These are phyloP conservation scores for Trichoderma sp. DNA, from an alignment of 2,329 filamentous ascomycete species.

Conservation along the genomic window DNA sequence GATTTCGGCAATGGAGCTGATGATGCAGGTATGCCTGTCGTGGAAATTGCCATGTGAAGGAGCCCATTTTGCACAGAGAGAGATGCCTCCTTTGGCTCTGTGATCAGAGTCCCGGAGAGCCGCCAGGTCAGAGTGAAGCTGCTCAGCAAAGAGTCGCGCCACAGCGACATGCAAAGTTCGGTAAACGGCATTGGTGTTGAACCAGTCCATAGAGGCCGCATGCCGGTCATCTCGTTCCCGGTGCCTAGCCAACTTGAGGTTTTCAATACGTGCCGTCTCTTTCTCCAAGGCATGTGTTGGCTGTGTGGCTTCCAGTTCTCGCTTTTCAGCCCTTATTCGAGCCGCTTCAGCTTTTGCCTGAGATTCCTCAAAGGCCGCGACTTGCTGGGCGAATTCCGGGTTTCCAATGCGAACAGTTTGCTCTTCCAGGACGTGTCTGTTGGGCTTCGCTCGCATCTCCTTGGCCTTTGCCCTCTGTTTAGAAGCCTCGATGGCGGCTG, in stretches of 20 bases:
- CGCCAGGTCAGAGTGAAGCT: constrained; percentile 48
- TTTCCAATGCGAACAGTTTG: not conserved
- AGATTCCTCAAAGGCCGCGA: not conserved
- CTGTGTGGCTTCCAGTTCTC: not conserved
- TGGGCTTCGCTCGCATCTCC: not conserved
- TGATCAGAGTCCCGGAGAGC: constrained; percentile 41
- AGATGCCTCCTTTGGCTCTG: constrained; percentile 45
- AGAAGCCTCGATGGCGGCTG: not conserved
- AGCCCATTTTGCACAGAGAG: constrained; percentile 60
- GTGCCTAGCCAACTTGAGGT: constrained; percentile 28
- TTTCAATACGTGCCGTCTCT: not conserved
- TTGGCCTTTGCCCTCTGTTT: not conserved
- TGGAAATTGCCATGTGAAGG: constrained; percentile 54
- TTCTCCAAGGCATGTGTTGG: not conserved
- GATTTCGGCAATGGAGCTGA: constrained; percentile 56
- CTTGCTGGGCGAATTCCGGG: not conserved
- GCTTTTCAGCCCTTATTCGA: not conserved
- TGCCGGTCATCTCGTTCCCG: constrained; percentile 39
- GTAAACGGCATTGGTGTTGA: constrained; percentile 47
- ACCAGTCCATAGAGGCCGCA: constrained; percentile 38
- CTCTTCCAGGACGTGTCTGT: not conserved
- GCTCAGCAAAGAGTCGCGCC: constrained; percentile 55
- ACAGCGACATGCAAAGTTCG: constrained; percentile 51
- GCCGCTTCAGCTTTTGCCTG: not conserved
- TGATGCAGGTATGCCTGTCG: constrained; percentile 57